A percentile compares a stretch with the other conserved stretches of the same genome.
Evolutionary conservation across 192 early-diverging fungal species (phyloP).

Genomic region (Coemansia sp.): DNA sequence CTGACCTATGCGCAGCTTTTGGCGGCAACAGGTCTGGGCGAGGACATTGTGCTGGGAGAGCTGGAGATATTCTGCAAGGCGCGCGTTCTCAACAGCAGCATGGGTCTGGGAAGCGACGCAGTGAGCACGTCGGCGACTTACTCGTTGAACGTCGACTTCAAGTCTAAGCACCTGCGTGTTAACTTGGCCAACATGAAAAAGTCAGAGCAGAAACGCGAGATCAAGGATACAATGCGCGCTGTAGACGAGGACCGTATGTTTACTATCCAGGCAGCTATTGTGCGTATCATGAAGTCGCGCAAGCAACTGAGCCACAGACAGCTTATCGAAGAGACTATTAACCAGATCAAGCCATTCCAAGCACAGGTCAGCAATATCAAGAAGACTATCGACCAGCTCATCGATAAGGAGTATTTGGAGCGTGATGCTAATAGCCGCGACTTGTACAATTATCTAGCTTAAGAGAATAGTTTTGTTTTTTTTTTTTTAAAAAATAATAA

Average conservation of each 20-base stretch:
- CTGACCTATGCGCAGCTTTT: conserved; percentile 74
- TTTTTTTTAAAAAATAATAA: background rate
- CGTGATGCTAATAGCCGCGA: conserved; percentile 81
- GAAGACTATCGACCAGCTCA: conserved; percentile 91
- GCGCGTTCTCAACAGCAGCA: conserved; percentile 64
- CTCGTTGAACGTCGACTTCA: conserved; percentile 79
- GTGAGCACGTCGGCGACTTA: conserved; percentile 55
- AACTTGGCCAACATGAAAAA: conserved; percentile 86
- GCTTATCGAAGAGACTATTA: conserved; percentile 88
- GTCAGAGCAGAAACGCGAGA: conserved; percentile 88
- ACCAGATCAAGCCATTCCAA: conserved; percentile 88
- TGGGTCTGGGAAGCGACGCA: conserved; percentile 8
- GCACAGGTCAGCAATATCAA: conserved; percentile 92
- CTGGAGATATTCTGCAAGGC: conserved; percentile 83
- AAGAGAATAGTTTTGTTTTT: background rate
- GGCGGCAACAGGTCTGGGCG: conserved; percentile 71
- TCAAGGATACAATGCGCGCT: conserved; percentile 88
- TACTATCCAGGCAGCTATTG: conserved; percentile 98
- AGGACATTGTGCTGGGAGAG: conserved; percentile 67
- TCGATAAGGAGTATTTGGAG: conserved; percentile 94
- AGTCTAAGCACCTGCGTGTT: conserved; percentile 86
- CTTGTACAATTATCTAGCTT: conserved; percentile 81
- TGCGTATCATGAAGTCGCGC: conserved; percentile 99
- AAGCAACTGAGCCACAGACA: conserved; percentile 84
- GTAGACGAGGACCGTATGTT: conserved; percentile 91